A percentile compares a stretch with the other conserved stretches of the same genome.
Evolutionary conservation across 129 eudicot genomes (phyloP).

Genomic region (Logfia minima): DNA sequence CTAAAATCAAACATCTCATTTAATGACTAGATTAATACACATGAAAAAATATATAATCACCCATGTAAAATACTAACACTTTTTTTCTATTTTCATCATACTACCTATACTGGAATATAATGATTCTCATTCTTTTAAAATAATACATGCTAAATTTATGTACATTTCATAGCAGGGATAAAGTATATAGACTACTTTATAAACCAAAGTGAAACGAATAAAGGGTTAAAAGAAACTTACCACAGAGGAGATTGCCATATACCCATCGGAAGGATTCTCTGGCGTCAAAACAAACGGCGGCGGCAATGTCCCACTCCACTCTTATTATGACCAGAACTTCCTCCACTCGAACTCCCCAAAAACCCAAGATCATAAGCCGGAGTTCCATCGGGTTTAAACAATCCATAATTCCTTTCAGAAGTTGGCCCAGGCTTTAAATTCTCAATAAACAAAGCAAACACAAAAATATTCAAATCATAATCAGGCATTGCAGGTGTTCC

Average conservation of each 20-base stretch:
- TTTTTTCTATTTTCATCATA: neutral
- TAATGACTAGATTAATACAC: no score
- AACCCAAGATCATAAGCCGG: slow-evolving; percentile 66
- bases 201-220: slow-evolving; percentile 21
- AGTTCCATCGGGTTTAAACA: slow-evolving; percentile 82
- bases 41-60: no score
- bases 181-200: slow-evolving; percentile 5
- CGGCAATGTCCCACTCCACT: neutral
- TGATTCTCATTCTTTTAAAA: neutral
- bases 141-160: neutral
- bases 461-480: slow-evolving; percentile 52
- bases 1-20: no score
- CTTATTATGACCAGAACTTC: slow-evolving; percentile 14
- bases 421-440: slow-evolving; percentile 85
- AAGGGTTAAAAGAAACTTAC: slow-evolving; percentile 29
- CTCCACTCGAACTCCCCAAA: slow-evolving; percentile 24
- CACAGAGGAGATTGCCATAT: slow-evolving; percentile 32
- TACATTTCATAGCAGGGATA: neutral
- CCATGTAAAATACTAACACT: no score
- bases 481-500: slow-evolving; percentile 87
- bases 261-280: slow-evolving; percentile 30
- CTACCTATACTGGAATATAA: no score
- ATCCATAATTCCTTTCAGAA: slow-evolving; percentile 84
- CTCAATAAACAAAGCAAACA: slow-evolving; percentile 88
- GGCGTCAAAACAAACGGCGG: slow-evolving; percentile 30